A percentile compares a stretch with the other conserved stretches of the same genome.
These are phyloP conservation scores for Aspergillus cavernicola DNA, from an alignment of 495 filamentous ascomycete genomes.

Conservation along the genomic window DNA sequence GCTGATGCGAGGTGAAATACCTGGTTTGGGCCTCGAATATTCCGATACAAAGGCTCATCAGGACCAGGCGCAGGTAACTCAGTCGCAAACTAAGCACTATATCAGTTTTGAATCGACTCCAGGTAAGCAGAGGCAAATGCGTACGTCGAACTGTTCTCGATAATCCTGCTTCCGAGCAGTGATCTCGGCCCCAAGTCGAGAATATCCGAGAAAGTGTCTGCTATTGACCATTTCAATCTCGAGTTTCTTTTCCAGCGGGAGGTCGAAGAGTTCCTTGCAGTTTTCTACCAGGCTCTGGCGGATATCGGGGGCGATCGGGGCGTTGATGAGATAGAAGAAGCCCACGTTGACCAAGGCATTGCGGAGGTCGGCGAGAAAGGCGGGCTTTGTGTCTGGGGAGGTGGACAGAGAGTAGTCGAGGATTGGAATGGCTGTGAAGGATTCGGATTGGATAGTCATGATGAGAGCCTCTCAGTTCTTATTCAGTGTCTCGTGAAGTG, in stretches of 20 bases:
- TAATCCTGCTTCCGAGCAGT: conserved; percentile 42
- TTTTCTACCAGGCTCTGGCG: conserved; percentile 66
- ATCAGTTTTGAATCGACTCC: no score
- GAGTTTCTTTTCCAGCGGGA: conserved; percentile 77
- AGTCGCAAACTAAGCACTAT: conserved; percentile 44
- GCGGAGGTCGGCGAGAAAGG: conserved; percentile 68
- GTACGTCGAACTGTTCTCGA: conserved; percentile 88
- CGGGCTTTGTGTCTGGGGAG: conserved; percentile 64
- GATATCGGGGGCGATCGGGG: conserved; percentile 65
- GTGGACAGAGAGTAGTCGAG: conserved; percentile 69
- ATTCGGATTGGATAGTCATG: conserved; percentile 1
- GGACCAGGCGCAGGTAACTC: conserved; percentile 64
- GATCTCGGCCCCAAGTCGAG: conserved; percentile 45
- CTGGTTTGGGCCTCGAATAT: conserved; percentile 75
- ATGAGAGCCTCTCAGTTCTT: neutral
- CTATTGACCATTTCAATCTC: conserved; percentile 89
- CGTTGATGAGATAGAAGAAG: conserved; percentile 87
- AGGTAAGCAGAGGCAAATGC: conserved; percentile 29
- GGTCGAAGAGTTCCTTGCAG: conserved; percentile 72
- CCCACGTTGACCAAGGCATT: conserved; percentile 85
- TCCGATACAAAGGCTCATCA: conserved; percentile 67
- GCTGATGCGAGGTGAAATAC: conserved; percentile 14
- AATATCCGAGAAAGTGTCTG: conserved; percentile 56
- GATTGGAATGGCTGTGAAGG: conserved; percentile 74
- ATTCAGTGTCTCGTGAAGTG: neutral